Evolutionary conservation across 2,329 filamentous ascomycete species (phyloP).

Genomic region (Cercospora sp.): DNA sequence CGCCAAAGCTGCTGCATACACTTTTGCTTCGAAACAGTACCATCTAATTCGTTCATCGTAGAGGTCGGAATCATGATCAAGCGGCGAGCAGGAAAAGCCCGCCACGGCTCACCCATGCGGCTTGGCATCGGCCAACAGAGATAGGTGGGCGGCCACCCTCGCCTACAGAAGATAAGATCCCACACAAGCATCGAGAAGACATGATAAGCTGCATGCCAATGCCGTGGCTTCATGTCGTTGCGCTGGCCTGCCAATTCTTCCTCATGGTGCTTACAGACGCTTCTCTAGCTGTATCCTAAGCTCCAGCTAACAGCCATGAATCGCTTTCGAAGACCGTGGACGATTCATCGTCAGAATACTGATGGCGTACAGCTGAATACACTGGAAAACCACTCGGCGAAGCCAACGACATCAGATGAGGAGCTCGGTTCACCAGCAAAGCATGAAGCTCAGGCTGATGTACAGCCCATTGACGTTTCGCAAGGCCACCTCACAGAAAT

Average conservation of each 20-base stretch:
- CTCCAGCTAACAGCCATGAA: slow-evolving; percentile 23
- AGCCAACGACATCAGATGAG: slow-evolving; percentile 13
- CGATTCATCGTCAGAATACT: slow-evolving; percentile 28
- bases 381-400: slow-evolving; percentile 23
- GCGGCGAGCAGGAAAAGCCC: not conserved
- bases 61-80: not conserved
- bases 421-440: slow-evolving; percentile 23
- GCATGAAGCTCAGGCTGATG: slow-evolving; percentile 16
- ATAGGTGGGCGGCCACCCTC: not conserved
- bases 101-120: not conserved
- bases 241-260: not conserved
- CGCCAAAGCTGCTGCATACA: too few relatives aligned
- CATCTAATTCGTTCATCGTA: too few relatives aligned
- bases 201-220: not conserved
- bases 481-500: slow-evolving; percentile 36
- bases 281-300: not conserved
- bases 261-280: not conserved
- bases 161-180: not conserved
- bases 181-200: not conserved
- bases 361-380: slow-evolving; percentile 33
- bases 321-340: slow-evolving; percentile 32
- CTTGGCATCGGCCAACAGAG: slow-evolving; percentile 1
- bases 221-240: not conserved
- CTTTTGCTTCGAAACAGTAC: too few relatives aligned
- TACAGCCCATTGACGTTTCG: slow-evolving; percentile 25